These are phyloP conservation scores for Zasmidium citrigriseum DNA, from an alignment of 2,329 filamentous ascomycete genomes.

Conservation along the genomic window DNA sequence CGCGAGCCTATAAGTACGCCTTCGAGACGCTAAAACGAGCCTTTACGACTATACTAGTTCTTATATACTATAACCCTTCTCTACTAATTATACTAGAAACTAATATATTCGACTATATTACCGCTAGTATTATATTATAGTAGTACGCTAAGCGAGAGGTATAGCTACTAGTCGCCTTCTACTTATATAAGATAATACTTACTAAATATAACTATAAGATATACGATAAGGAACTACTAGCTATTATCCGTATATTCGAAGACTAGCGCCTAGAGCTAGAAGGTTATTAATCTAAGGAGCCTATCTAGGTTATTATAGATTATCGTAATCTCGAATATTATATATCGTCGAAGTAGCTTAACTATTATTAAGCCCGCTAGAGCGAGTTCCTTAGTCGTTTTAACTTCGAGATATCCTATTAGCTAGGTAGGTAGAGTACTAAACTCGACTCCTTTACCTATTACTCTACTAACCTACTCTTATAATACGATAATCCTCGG, in stretches of 20 bases:
- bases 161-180: slow-evolving; percentile 4
- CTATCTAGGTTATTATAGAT: background rate
- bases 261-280: slow-evolving; percentile 29
- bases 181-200: slow-evolving; percentile 9
- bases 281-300: slow-evolving; percentile 1
- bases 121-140: background rate
- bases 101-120: background rate
- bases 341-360: no score
- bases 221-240: slow-evolving; percentile 29
- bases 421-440: background rate
- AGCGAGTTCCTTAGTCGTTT: slow-evolving; percentile 29
- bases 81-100: slow-evolving; percentile 1
- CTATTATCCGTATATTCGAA: slow-evolving; percentile 33
- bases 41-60: background rate
- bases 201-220: no score
- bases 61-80: background rate
- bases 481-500: background rate
- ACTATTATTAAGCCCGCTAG: no score
- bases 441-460: background rate
- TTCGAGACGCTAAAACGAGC: background rate
- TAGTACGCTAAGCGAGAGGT: background rate
- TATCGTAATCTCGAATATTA: no score
- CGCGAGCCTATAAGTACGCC: background rate
- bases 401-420: slow-evolving; percentile 32
- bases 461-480: background rate